phyloP scores from a whole-genome alignment of 2,329 filamentous ascomycete genomes.

The Monosporascus sp. region DNA sequence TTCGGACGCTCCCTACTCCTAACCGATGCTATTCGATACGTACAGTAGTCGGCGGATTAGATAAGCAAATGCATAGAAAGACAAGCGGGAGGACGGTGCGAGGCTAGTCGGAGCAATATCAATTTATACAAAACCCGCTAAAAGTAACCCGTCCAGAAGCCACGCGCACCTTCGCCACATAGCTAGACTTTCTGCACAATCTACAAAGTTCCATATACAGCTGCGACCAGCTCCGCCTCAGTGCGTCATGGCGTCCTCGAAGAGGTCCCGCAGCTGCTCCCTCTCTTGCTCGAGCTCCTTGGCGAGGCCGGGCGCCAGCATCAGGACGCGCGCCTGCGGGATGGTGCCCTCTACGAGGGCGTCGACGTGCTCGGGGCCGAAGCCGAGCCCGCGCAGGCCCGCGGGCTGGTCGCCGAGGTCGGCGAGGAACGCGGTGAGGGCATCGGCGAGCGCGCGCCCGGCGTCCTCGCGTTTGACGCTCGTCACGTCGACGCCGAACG shows the following conservation, averaged over 20 bases:
- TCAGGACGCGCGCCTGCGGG: constrained; percentile 83
- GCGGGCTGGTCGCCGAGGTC: constrained; percentile 84
- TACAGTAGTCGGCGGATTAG: no score
- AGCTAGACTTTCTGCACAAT: no score
- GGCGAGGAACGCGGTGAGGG: constrained; percentile 72
- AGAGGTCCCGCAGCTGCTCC: constrained; percentile 63
- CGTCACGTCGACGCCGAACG: constrained; percentile 82
- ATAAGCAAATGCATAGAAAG: no score
- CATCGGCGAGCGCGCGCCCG: constrained; percentile 81
- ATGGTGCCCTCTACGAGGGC: constrained; percentile 88
- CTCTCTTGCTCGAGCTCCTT: constrained; percentile 64
- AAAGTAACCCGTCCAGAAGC: no score
- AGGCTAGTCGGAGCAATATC: no score
- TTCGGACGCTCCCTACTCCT: no score
- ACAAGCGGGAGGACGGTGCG: no score
- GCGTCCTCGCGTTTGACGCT: constrained; percentile 86
- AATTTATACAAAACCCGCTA: no score
- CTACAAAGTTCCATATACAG: no score
- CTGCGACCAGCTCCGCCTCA: constrained; percentile 7
- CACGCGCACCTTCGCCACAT: no score
- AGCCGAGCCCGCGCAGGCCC: constrained; percentile 79
- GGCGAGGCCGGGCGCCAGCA: constrained; percentile 79
- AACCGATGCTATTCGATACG: no score
- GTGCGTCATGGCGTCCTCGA: constrained; percentile 54
- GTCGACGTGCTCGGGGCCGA: constrained; percentile 69